Evolutionary conservation across 805 yeast species (phyloP).

Genomic region (Pichia scutulata): DNA sequence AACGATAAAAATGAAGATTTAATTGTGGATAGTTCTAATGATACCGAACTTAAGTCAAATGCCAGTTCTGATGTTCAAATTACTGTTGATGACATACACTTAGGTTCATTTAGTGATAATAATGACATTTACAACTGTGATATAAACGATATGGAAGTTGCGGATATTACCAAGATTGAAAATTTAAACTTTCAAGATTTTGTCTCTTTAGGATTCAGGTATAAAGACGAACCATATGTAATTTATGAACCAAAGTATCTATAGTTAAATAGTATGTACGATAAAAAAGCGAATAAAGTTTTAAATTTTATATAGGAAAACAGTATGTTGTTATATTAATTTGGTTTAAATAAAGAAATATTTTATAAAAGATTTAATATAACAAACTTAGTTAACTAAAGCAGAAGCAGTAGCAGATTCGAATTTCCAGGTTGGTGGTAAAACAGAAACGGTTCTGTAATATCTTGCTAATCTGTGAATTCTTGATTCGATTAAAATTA

Average conservation of each 20-base stretch:
- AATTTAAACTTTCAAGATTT: slow-evolving; percentile 32
- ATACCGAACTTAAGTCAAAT: slow-evolving; percentile 9
- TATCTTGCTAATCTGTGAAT: slow-evolving; percentile 99
- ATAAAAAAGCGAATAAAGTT: not conserved
- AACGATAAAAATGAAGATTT: slow-evolving; percentile 25
- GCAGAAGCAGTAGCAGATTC: slow-evolving; percentile 99
- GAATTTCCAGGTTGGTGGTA: slow-evolving; percentile 99
- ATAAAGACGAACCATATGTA: slow-evolving; percentile 31
- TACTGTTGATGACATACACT: slow-evolving; percentile 22
- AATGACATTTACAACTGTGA: slow-evolving; percentile 15
- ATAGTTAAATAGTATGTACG: not conserved
- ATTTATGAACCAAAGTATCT: slow-evolving; percentile 9
- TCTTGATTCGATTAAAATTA: slow-evolving; percentile 99
- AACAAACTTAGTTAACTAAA: slow-evolving; percentile 78
- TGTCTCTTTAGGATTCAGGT: slow-evolving; percentile 35
- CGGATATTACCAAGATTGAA: slow-evolving; percentile 25
- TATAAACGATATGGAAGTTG: slow-evolving; percentile 17
- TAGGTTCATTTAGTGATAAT: slow-evolving; percentile 37
- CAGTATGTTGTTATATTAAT: slow-evolving; percentile 2
- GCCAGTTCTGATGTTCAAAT: slow-evolving; percentile 14
- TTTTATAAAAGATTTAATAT: slow-evolving; percentile 13
- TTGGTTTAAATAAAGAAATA: slow-evolving; percentile 13
- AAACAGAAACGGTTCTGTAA: slow-evolving; percentile 99
- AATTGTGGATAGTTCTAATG: slow-evolving; percentile 20
- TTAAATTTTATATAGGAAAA: slow-evolving; percentile 5